Evolutionary conservation across 306 rosid species (phyloP), one percentile per base, ranked within the genome.

Genomic region (Ceratonia siliqua): DNA sequence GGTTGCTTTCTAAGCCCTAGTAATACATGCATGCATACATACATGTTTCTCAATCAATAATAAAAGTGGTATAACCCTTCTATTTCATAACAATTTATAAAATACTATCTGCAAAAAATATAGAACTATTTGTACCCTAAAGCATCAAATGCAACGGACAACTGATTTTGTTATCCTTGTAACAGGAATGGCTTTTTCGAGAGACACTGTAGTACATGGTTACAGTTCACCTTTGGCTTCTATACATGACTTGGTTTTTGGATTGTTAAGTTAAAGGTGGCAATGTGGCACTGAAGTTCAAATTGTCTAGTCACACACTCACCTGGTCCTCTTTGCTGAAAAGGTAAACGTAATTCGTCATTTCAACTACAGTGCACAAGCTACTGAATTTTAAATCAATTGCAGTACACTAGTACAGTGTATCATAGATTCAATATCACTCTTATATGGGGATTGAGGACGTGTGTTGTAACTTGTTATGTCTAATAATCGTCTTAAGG

Each of bases 141-240:
- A 53, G 1, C 59, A 8, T 8, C 52, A 25, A 28, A 14, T 76
- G 49, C 25, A 12, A 38, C 14, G 5, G 28, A 80, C 5, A 46
- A 33, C 21, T 68, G 54, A 73, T 33, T n/a, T 59, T 59, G 21
- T 39, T 45, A 61, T 32, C 68, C 36, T 24, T 38, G 45, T 43
- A 50, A 46, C 74, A 84, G 88, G 88, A 74, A 8, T 64, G 69
- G 36, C 83, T 63, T 78, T 84, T 42, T 81, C 85, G 88, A 84
- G 78, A 78, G 88, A 84, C 56, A 41, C 83, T 25, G 73, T 12
- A 24, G 85, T 74, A 25, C 81, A 52, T 61, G 85, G 83, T 73
- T 35, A 77, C 74, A 55, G 36, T 12, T 81, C 88, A 52, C 85
- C 88, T 62, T 63, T 78, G 76, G 28, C 65, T 55, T 77, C 88